Base-by-base conservation (phyloP, 2,329 filamentous ascomycete genomes). In the Monilinia polystroma region DNA sequence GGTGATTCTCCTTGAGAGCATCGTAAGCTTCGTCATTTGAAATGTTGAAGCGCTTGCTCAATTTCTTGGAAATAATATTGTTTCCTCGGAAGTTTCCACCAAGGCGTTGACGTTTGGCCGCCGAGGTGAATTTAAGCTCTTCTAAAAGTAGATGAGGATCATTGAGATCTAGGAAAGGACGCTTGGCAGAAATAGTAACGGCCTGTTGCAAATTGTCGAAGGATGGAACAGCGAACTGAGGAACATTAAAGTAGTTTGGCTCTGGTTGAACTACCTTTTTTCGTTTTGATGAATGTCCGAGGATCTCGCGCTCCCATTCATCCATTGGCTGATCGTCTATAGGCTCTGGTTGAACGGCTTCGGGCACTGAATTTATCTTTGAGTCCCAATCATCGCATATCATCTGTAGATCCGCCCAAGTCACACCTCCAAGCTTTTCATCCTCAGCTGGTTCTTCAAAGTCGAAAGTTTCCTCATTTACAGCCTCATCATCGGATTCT, bases 11-110 rank as follows among this genome's bases (percentile, higher is more conserved):
- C 79, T 98, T 98, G 55, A 99, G 85, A 68, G 93, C 87, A 75
- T 98, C 93, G 77, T 99, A 99, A 1, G 93, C 93, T 68, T 95
- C 90, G 75, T 99, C 95, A 70, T 98, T 98, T 41, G 93, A 97
- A 67, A 96, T 91, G 76, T 98, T 98, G 83, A 97, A 99, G 53
- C 94, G 89, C 72, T 90, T 86, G 49, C 86, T 86, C 47, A 97
- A 84, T 66, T 91, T 88, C 65, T 89, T 90, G 3, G 88, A 87
- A 53, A 92, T 80, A 62, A 87, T 89, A 20, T 88, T 87, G 66
- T 86, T 89, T 10, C 85, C 88, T 69, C 85, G 88, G 70, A 85
- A 83, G 69, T 87, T 87, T 63, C 82, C 79, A 60, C 66, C 70
- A 32, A 74, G 55, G 7, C 74, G 71, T 49, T 68, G 81, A 66